Conservation (phyloP, 2,329 filamentous ascomycete species). For the Fusarium nematophilum region DNA sequence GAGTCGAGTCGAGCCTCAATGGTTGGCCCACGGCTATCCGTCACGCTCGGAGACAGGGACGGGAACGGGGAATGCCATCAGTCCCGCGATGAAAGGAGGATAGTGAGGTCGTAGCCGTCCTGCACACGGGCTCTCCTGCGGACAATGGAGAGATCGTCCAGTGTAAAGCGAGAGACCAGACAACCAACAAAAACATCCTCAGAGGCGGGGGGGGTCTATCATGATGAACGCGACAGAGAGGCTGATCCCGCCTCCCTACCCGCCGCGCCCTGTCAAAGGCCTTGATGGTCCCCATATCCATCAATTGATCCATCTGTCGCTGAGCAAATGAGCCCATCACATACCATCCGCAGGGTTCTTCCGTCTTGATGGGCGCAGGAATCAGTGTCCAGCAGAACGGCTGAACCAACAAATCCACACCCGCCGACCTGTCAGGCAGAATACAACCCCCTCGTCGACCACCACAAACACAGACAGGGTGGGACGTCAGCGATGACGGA, state of each 20-base stretch:
- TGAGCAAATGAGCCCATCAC: constrained; percentile 36
- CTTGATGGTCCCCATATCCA: constrained; percentile 25
- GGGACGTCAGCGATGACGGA: constrained; percentile 38
- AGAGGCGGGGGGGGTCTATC: constrained; percentile 18
- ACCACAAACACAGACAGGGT: constrained; percentile 25
- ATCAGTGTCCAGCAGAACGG: constrained; percentile 8
- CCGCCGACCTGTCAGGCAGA: constrained; percentile 36
- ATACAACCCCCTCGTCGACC: constrained; percentile 15
- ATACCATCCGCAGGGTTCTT: constrained; percentile 34
- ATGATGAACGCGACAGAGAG: constrained; percentile 4
- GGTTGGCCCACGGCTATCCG: constrained; percentile 37
- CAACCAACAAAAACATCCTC: constrained; percentile 10
- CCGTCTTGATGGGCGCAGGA: constrained; percentile 18
- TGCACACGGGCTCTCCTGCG: constrained; percentile 42
- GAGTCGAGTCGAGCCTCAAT: constrained; percentile 23
- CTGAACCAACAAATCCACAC: constrained; percentile 32
- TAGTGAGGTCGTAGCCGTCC: constrained; percentile 43
- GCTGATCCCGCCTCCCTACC: constrained; percentile 1
- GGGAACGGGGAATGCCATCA: constrained; percentile 38
- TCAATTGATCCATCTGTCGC: constrained; percentile 34
- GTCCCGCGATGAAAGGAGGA: constrained; percentile 41
- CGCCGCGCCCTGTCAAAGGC: constrained; percentile 27
- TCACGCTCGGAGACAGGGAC: constrained; percentile 36
- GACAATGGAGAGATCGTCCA: constrained; percentile 38
- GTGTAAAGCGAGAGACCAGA: constrained; percentile 13